Evolutionary conservation across 1,284 basidiomycete genomes (phyloP), one percentile per base, ranked within the genome.

Genomic region (Moniliella sp.): DNA sequence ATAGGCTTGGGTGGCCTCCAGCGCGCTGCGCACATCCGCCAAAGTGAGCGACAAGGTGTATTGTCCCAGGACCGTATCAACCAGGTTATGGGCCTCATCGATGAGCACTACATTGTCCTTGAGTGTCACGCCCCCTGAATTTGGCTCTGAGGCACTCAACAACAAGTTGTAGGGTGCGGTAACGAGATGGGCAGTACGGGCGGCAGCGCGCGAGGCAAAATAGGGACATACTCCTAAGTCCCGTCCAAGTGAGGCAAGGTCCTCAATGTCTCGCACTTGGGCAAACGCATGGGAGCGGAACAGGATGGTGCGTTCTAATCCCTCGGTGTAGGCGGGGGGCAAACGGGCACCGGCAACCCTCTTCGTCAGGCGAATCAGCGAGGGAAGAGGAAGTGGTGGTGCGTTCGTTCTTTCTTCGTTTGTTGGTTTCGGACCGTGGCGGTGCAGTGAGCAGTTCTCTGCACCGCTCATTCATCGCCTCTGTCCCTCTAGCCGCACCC

Each of bases 81-180:
- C 62, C 8, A 64, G 50, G 31, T 62, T 97, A 62, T 97, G 88
- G 0, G 86, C 91, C 64, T 97, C 88, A 57, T 97, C 88, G 36
- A 97, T 74, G 26, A 97, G 69, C 8, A 97, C 72, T 10, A 94
- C 67, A 48, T 71, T 18, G 68, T 76, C 31, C 83, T 66, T 53
- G 77, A 74, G 46, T 84, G 33, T 35, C 18, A 56, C 84, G 0
- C 77, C 78, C 1, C 94, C 67, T 0, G 83, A 74, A 50, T 88
- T 79, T 27, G 88, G 69, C 0, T 86, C 78, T 2, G 72, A 69
- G 44, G 73, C 76, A 42, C 83, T 79, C 5, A 97, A 65, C 0
- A 97, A 67, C 7, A 97, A 71, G 55, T 91, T 93, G 61, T 97
- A 97, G 0, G 88, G 91, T 3, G 94, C 65, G 0, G 79, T 77